These are phyloP conservation scores for Furcasterigmium sp. DNA, from an alignment of 2,329 filamentous ascomycete species.

Conservation along the genomic window DNA sequence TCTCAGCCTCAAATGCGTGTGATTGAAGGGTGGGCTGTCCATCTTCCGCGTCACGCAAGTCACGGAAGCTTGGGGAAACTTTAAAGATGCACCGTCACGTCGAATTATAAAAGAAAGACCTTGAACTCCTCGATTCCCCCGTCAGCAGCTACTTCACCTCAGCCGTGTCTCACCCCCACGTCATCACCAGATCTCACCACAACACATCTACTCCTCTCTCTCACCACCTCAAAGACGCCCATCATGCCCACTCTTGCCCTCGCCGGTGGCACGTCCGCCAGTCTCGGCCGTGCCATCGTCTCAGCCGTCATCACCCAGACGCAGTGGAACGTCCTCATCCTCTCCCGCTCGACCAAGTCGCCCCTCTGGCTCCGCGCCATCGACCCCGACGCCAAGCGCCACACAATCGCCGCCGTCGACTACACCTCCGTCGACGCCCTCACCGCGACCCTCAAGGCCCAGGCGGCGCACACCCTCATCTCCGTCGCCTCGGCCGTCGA, in stretches of 20 bases:
- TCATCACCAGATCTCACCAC: not conserved
- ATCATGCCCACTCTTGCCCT: constrained; percentile 1
- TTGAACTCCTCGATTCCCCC: no score
- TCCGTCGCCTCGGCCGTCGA: constrained; percentile 1
- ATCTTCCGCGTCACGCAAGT: no score
- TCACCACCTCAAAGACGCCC: not conserved
- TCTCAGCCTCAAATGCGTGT: no score
- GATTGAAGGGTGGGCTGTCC: no score
- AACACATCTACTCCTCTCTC: not conserved
- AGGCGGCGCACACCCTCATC: not conserved
- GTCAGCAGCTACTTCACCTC: no score
- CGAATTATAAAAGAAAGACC: no score
- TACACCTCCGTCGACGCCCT: constrained; percentile 1
- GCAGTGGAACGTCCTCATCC: constrained; percentile 1
- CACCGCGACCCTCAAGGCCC: not conserved
- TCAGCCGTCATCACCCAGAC: not conserved
- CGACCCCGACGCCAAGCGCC: not conserved
- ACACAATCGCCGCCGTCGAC: constrained; percentile 1
- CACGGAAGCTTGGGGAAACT: no score
- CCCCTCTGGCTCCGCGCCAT: constrained; percentile 3
- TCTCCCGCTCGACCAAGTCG: not conserved
- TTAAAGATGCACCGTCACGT: no score
- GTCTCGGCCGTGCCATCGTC: constrained; percentile 1
- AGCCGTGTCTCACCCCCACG: no score
- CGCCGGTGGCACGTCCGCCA: constrained; percentile 2